phyloP scores from a whole-genome alignment of 495 filamentous ascomycete species.

The Xylaria flabelliformis region DNA sequence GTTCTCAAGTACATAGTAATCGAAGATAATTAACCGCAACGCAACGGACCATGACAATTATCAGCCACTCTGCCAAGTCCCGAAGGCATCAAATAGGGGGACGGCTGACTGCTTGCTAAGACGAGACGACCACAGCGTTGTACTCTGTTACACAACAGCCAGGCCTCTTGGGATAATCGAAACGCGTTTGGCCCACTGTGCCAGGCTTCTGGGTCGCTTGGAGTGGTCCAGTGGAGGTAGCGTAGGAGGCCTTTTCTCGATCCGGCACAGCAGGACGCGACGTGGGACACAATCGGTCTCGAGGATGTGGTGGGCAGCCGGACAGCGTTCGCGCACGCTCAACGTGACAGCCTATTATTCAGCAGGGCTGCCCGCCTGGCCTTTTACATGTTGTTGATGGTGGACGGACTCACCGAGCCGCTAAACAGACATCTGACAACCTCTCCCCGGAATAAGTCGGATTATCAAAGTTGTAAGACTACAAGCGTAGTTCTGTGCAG shows the following conservation, averaged over 20 bases:
- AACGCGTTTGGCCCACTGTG: slow-evolving; percentile 14
- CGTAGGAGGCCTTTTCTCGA: slow-evolving; percentile 36
- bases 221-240: slow-evolving; percentile 27
- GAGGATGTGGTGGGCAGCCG: slow-evolving; percentile 1
- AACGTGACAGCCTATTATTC: slow-evolving; percentile 5
- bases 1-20: slow-evolving; percentile 22
- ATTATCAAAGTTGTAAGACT: neutral
- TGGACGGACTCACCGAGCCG: slow-evolving; percentile 13
- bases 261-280: slow-evolving; percentile 32
- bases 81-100: neutral
- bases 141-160: slow-evolving; percentile 29
- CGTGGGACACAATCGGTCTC: slow-evolving; percentile 22
- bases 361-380: slow-evolving; percentile 7
- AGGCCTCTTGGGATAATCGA: slow-evolving; percentile 25
- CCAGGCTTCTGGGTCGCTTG: neutral
- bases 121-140: slow-evolving; percentile 15
- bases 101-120: slow-evolving; percentile 23
- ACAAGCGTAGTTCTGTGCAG: slow-evolving; percentile 16
- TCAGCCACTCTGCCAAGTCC: neutral
- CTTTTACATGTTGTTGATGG: neutral
- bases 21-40: neutral
- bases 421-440: slow-evolving; percentile 8
- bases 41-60: neutral
- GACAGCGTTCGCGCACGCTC: neutral
- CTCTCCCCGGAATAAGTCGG: slow-evolving; percentile 23